Percentiles rank a stretch among this genome's conserved stretches.
phyloP scores from a whole-genome alignment of 441 rosid species.

The Populus tomentosa region DNA sequence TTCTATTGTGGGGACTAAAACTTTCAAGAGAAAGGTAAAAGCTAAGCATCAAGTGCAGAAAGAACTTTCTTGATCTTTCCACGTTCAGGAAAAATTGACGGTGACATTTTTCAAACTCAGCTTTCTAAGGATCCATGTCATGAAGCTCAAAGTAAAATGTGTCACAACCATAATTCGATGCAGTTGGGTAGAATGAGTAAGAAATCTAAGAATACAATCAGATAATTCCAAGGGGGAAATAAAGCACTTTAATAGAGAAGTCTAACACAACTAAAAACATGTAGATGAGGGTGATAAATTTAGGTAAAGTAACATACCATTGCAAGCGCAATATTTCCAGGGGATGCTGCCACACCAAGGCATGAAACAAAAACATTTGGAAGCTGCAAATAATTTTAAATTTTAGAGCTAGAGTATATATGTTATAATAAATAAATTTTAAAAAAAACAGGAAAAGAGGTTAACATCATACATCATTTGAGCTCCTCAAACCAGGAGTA shows the following conservation, averaged over 20 bases:
- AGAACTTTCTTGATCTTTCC: background rate
- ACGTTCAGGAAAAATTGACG: background rate
- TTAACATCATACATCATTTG: constrained; percentile 54
- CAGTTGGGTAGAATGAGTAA: background rate
- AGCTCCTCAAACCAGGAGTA: constrained; percentile 52
- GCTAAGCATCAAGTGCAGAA: background rate
- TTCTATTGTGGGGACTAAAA: background rate
- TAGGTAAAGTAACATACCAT: constrained; percentile 40
- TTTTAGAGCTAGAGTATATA: constrained; percentile 14
- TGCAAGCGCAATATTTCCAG: constrained; percentile 77
- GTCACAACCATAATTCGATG: background rate
- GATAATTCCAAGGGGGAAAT: background rate
- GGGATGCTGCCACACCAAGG: constrained; percentile 77
- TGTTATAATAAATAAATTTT: background rate
- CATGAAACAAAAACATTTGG: constrained; percentile 76
- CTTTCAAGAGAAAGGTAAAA: background rate
- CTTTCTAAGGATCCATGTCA: background rate
- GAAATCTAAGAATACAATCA: background rate
- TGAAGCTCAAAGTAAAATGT: background rate
- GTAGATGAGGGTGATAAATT: constrained; percentile 2
- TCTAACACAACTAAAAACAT: constrained; percentile 6
- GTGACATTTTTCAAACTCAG: background rate
- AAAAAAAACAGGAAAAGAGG: constrained; percentile 6
- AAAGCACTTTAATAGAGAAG: background rate
- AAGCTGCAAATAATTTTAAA: constrained; percentile 44